These are phyloP conservation scores for Eucalyptus erythrocorys DNA, from an alignment of 345 rosid genomes.

Conservation along the genomic window DNA sequence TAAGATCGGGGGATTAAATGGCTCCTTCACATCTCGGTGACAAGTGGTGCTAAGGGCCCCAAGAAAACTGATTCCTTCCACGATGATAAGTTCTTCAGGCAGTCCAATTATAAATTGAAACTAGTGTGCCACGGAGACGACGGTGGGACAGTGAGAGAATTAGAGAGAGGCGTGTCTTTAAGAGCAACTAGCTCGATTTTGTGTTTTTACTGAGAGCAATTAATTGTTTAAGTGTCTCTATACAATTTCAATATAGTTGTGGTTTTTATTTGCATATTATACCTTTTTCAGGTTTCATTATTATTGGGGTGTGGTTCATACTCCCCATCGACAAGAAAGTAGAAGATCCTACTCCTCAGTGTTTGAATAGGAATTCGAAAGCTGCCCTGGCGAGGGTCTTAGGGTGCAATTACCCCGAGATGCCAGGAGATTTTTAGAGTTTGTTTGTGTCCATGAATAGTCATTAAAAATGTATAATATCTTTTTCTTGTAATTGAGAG, in stretches of 20 bases:
- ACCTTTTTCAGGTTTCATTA: fast-evolving
- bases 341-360: fast-evolving
- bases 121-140: background rate
- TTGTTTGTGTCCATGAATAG: background rate
- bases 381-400: fast-evolving
- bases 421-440: background rate
- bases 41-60: background rate
- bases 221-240: background rate
- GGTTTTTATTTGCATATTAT: background rate
- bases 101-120: background rate
- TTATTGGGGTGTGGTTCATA: background rate
- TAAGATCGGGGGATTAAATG: background rate
- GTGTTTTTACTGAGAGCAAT: background rate
- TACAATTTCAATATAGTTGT: background rate
- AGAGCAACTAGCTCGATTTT: background rate
- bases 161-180: background rate
- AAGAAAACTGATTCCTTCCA: background rate
- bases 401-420: fast-evolving
- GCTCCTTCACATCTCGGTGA: background rate
- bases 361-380: fast-evolving
- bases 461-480: too few relatives aligned
- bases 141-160: background rate
- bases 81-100: background rate
- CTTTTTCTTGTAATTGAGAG: background rate
- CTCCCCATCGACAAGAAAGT: fast-evolving